Evolutionary conservation across 352 stramenopile species (phyloP).

Genomic region (Pythium pyrilobum): DNA sequence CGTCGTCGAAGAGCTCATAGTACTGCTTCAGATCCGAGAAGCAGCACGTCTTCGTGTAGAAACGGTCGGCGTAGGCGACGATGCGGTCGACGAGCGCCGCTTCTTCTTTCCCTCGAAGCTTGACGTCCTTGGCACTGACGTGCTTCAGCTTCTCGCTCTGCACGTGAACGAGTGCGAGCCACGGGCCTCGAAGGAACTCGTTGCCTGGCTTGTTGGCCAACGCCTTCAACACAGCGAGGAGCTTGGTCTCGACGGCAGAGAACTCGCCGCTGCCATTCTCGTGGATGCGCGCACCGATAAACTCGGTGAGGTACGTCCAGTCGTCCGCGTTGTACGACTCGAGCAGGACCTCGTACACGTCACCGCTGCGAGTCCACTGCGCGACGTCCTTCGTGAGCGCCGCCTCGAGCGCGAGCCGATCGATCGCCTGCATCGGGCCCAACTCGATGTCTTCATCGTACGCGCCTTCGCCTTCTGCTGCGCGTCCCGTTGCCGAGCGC

Average conservation of each 20-base stretch:
- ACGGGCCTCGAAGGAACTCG: constrained; percentile 54
- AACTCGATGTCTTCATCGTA: constrained; percentile 83
- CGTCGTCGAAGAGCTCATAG: constrained; percentile 32
- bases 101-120: constrained; percentile 25
- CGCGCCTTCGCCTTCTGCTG: constrained; percentile 60
- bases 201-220: constrained; percentile 45
- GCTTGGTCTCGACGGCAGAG: constrained; percentile 19
- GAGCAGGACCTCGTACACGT: constrained; percentile 54
- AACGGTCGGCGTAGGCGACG: constrained; percentile 53
- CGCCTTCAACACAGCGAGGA: constrained; percentile 34
- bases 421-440: constrained; percentile 76
- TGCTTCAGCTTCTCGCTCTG: constrained; percentile 39
- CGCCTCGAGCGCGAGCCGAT: constrained; percentile 64
- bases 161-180: constrained; percentile 59
- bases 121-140: constrained; percentile 11
- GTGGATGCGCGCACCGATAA: constrained; percentile 47
- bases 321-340: constrained; percentile 75
- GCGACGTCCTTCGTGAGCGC: constrained; percentile 43
- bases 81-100: constrained; percentile 41
- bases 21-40: constrained; percentile 86
- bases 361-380: constrained; percentile 46
- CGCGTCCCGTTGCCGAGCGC: constrained; percentile 22
- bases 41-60: constrained; percentile 80
- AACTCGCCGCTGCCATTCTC: constrained; percentile 19
- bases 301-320: constrained; percentile 75